Base-by-base conservation (phyloP, 2,329 filamentous ascomycete species). In the Aspergillus arachidicola region DNA sequence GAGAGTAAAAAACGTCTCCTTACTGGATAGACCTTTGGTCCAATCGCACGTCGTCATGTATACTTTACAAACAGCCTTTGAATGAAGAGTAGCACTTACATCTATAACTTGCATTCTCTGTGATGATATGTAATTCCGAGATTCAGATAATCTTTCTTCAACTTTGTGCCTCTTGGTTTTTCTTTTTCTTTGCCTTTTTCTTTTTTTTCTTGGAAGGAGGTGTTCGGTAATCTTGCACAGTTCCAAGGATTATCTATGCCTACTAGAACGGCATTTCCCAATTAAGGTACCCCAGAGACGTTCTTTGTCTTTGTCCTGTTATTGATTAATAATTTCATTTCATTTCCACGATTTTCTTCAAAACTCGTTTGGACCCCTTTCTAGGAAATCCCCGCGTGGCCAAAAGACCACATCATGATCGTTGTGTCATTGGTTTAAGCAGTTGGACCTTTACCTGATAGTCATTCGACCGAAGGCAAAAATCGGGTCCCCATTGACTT, bases 401-500 rank as follows among this genome's bases (percentile, higher is more conserved):
- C 46, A 51, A 59, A 59, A 59, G 23, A 34, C 26, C 46, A 38
- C 58, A 51, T 59, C 19, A 26, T 30, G 58, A 54, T 38, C 23
- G 45, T 59, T 53, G 58, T 59, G 34, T 59, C 58, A 59, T 59
- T 48, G n/a, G 57, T 50, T 50, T 28, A 9, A 50, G 14, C 14
- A 50, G 46, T 50, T 50, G 46, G 46, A 28, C n/a, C 26, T 51
- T 51, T 32, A 32, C 14, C 9, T 51, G 28, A 14, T 32, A 51
- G 48, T 51, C 48, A 51, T 48, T 59, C 50, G 32, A 59, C 38
- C 21, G 45, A 51, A 30, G 46, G 58, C 46, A 36, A 36, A 48
- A 54, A 21, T 41, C 46, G 34, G 58, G 36, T 41, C 58, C 30
- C 50, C 45, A 54, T 32, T 51, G 45, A 54, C 50, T 51, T 54